A percentile compares a stretch with the other conserved stretches of the same genome.
These are phyloP conservation scores for Trichosporon ovoides DNA, from an alignment of 1,284 basidiomycete genomes.

Conservation along the genomic window DNA sequence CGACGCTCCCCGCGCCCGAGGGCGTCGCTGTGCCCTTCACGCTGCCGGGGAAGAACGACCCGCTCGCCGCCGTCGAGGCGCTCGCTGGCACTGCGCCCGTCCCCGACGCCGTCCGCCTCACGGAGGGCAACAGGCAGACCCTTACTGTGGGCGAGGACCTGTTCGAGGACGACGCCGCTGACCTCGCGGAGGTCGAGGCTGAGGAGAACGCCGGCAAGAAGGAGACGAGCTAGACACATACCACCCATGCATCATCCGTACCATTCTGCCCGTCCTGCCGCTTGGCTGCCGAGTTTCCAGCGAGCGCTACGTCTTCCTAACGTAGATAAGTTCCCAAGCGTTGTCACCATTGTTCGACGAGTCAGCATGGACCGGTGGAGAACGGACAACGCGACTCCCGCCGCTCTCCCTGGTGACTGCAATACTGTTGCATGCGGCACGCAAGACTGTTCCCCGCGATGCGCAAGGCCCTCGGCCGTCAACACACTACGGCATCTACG, in stretches of 20 bases:
- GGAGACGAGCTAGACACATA: constrained; percentile 6
- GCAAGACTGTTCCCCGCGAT: neutral
- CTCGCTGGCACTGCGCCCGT: constrained; percentile 9
- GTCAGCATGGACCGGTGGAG: too few relatives aligned
- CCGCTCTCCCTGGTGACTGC: too few relatives aligned
- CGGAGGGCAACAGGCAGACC: neutral
- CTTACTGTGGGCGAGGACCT: constrained; percentile 14
- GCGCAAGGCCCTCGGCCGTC: too few relatives aligned
- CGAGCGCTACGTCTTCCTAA: too few relatives aligned
- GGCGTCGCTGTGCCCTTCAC: constrained; percentile 5
- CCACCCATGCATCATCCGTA: constrained; percentile 6
- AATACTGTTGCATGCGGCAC: neutral
- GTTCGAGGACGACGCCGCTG: constrained; percentile 19
- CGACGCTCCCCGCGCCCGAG: neutral
- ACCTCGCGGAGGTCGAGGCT: constrained; percentile 20
- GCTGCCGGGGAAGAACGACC: constrained; percentile 12
- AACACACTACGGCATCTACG: constrained; percentile 2
- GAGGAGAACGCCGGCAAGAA: constrained; percentile 32
- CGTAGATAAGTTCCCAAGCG: too few relatives aligned
- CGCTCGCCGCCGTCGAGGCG: constrained; percentile 12
- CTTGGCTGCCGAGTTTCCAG: too few relatives aligned
- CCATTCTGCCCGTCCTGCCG: neutral
- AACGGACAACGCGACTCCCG: too few relatives aligned
- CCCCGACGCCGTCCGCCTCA: neutral
- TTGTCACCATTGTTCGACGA: too few relatives aligned